Percentiles rank a stretch among this genome's conserved stretches.
Evolutionary conservation across 805 yeast genomes (phyloP).

Genomic region (Candida khao-thaluensis): DNA sequence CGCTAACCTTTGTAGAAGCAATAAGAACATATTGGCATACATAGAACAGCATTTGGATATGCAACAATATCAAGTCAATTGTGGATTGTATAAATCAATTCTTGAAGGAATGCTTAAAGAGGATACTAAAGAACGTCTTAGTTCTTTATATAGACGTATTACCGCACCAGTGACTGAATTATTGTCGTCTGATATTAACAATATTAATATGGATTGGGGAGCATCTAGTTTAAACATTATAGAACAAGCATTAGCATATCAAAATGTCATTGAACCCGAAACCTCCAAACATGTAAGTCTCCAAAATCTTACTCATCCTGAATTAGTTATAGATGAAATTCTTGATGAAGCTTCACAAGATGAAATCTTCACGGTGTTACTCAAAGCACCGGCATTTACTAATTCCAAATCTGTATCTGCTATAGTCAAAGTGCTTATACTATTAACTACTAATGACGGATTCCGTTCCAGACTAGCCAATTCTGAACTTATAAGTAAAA

Average conservation of each 20-base stretch:
- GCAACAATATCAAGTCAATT: background rate
- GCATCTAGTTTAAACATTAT: conserved; percentile 54
- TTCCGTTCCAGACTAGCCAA: conserved; percentile 41
- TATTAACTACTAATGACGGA: conserved; percentile 45
- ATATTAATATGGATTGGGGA: conserved; percentile 51
- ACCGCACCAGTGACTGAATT: background rate
- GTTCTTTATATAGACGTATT: background rate
- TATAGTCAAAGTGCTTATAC: conserved; percentile 43
- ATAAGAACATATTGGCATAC: conserved; percentile 1
- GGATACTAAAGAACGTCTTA: background rate
- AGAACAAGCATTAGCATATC: conserved; percentile 53
- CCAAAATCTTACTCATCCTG: conserved; percentile 9
- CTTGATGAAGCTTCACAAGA: conserved; percentile 22
- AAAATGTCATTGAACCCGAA: conserved; percentile 49
- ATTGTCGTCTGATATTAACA: conserved; percentile 8
- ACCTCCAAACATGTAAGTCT: conserved; percentile 20
- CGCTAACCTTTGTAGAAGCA: conserved; percentile 7
- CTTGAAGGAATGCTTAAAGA: conserved; percentile 4
- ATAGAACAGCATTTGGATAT: background rate
- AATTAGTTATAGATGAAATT: conserved; percentile 14
- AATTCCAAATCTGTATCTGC: conserved; percentile 50
- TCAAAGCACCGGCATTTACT: conserved; percentile 39
- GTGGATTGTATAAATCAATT: conserved; percentile 4
- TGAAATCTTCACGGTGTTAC: conserved; percentile 43
- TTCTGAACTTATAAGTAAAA: conserved; percentile 46